Conservation (phyloP, 106 monocot genomes). For the Ottelia alismoides region DNA sequence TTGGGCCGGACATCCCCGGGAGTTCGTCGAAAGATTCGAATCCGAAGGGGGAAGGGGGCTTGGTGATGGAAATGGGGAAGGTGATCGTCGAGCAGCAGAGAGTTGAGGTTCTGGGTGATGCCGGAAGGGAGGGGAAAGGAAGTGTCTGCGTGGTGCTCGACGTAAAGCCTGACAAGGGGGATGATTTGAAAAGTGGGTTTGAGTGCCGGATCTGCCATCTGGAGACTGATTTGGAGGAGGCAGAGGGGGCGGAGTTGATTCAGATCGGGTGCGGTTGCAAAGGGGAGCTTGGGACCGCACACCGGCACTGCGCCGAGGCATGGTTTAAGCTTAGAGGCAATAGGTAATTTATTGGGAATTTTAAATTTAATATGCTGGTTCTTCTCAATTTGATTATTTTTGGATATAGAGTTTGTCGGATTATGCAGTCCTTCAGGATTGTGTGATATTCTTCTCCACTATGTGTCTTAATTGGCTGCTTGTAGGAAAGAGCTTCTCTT, state of each 20-base stretch:
- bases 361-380: neutral
- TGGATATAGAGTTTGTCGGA: neutral
- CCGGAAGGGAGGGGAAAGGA: no score
- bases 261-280: conserved; percentile 21
- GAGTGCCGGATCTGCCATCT: conserved; percentile 26
- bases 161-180: neutral
- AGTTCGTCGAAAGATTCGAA: no score
- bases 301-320: conserved; percentile 23
- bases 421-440: neutral
- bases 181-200: neutral
- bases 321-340: conserved; percentile 21
- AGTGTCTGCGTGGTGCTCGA: neutral
- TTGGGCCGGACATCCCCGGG: no score
- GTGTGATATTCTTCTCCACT: neutral
- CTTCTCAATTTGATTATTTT: neutral
- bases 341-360: conserved; percentile 5
- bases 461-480: neutral
- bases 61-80: no score
- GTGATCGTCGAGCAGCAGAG: no score
- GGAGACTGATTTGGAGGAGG: conserved; percentile 1
- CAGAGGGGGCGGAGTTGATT: conserved; percentile 16
- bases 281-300: conserved; percentile 12
- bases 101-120: no score
- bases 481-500: neutral
- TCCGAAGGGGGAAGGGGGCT: no score